Conservation (phyloP, 768 basidiomycete genomes). For the Panus rudis region DNA sequence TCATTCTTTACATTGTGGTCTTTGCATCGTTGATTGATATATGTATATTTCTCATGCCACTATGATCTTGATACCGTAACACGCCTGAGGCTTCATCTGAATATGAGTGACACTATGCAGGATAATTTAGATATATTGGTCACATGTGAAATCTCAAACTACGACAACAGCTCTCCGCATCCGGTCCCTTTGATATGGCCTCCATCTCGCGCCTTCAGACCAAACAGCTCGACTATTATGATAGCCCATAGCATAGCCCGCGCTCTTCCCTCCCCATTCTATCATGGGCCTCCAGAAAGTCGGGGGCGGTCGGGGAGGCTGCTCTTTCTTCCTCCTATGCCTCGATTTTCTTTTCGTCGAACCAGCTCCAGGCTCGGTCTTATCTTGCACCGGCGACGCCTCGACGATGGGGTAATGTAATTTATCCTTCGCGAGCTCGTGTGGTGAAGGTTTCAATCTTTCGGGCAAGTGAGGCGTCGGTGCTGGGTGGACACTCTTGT, state of each 20-base stretch:
- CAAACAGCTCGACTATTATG: conserved; percentile 20
- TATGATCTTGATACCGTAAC: too few species aligned
- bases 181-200: conserved; percentile 17
- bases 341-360: neutral
- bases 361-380: too few species aligned
- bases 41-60: neutral
- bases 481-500: neutral
- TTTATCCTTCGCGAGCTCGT: conserved; percentile 10
- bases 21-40: neutral
- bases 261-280: conserved; percentile 21
- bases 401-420: conserved; percentile 14
- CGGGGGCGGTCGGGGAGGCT: conserved; percentile 9
- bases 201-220: conserved; percentile 9
- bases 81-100: too few species aligned
- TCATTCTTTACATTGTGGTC: neutral
- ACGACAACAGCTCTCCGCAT: conserved; percentile 15
- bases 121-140: neutral
- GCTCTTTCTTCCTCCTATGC: conserved; percentile 8
- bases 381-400: neutral
- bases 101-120: too few species aligned
- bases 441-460: conserved; percentile 15
- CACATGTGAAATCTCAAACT: neutral
- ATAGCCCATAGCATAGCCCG: conserved; percentile 27
- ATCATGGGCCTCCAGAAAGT: conserved; percentile 22
- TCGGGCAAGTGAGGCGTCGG: neutral